Base-by-base conservation (phyloP, 2,329 filamentous ascomycete genomes). In the Daldinia sp. region DNA sequence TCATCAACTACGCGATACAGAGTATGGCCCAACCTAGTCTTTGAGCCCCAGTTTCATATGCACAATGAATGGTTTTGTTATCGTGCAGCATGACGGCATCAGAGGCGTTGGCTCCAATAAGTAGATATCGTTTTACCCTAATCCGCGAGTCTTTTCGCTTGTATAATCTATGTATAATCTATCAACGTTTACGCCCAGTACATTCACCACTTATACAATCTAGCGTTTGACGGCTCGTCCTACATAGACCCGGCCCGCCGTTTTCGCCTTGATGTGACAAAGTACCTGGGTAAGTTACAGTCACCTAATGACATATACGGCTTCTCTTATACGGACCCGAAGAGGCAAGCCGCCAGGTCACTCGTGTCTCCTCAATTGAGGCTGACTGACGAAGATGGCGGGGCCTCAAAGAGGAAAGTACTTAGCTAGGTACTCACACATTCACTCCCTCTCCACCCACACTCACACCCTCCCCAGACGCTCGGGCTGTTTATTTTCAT, bases 401-500 rank as follows among this genome's bases (percentile, higher is more conserved):
- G 64, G 55, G 61, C 61, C 63, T 66, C 21, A 57, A 66, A 66
- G 45, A 63, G 58, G 53, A 63, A 63, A 63, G 62, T 58, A 62
- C 29, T 55, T 61, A n/a, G 2, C 43, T n/a, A n/a, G n/a, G n/a
- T n/a, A 61, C 47, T 58, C 43, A 41, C 51, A 59, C 49, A 58
- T 54, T 34, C 61, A 66, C 65, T 63, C 48, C 66, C 67, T 63
- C 61, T 58, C 65, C 68, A 66, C 59, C 61, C 68, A 67, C 52
- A 63, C 29, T 53, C 65, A 70, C 65, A 70, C 68, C 61, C 67
- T 68, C 68, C 66, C 65, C 67, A 60, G 61, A 68, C 58, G 52
- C 61, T 64, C 45, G 61, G 64, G 57, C 51, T 65, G 59, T 58
- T 61, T 66, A 58, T 57, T 54, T 60, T 62, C 34, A 56, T 53